Evolutionary conservation across 345 rosid genomes (phyloP), one percentile per base, ranked within the genome.

Genomic region (Populus alba): DNA sequence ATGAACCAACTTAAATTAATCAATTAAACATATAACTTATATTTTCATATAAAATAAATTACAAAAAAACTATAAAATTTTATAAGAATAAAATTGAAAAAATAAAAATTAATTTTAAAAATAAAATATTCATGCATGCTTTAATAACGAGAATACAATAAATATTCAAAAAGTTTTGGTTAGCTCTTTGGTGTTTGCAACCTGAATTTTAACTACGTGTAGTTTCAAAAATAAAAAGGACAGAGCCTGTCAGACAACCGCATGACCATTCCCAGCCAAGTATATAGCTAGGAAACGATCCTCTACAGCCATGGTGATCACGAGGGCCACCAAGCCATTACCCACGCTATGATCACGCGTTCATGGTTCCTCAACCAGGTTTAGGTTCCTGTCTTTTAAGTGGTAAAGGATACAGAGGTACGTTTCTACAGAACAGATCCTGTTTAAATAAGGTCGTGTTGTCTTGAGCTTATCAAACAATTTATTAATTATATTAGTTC

Each of bases 381-480:
- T 57, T 57, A n/a, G 29, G 15, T 57, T 57, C 63, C 29, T n/a
- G 63, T 57, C 29, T n/a, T 15, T 29, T 57, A n/a, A n/a, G 71
- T 7, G 17, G 7, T 59, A 20, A 59, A 81, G 61, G 75, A 81
- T 13, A 72, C 83, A 77, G 70, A 25, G 15, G 71, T 33, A 77
- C 61, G 78, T 68, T 23, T 73, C 78, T 77, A 74, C 53, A 74
- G 85, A 82, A 70, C 80, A 82, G 79, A 82, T 74, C 81, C 68
- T 65, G 78, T 69, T 78, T 73, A 81, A 76, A 77, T 68, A 76
- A 77, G 70, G 70, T 66, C 77, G 74, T 66, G 23, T 0, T 0
- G 0, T 0, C 0, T 0, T 0, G 0, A 0, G 25, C 0, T 1
- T 5, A 11, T 57, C 62, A 1, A 0, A 0, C 6, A 7, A 0